A percentile compares a stretch with the other conserved stretches of the same genome.
phyloP scores from a whole-genome alignment of 495 filamentous ascomycete species.

The Recurvomyces mirabilis region DNA sequence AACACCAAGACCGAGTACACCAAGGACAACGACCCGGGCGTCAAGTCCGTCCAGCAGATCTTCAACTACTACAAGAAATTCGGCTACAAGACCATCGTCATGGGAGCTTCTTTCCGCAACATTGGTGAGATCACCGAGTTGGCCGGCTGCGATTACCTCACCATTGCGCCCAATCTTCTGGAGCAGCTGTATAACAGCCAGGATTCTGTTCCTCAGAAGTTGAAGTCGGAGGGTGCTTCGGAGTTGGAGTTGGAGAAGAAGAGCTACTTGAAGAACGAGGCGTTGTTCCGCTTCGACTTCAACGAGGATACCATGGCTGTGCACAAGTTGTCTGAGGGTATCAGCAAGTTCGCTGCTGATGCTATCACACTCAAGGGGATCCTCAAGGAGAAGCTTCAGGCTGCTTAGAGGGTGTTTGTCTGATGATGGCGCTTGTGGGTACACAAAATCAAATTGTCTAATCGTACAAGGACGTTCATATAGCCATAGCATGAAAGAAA shows the following conservation, averaged over 20 bases:
- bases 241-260: slow-evolving; percentile 72
- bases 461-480: too few species aligned
- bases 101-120: slow-evolving; percentile 98
- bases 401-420: slow-evolving; percentile 6
- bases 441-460: too few species aligned
- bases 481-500: too few species aligned
- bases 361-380: slow-evolving; percentile 87
- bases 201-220: slow-evolving; percentile 80
- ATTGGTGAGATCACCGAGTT: slow-evolving; percentile 94
- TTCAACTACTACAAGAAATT: slow-evolving; percentile 99
- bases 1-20: slow-evolving; percentile 84
- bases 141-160: slow-evolving; percentile 96
- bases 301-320: slow-evolving; percentile 99
- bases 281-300: slow-evolving; percentile 94
- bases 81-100: slow-evolving; percentile 97
- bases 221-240: slow-evolving; percentile 54
- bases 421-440: not conserved
- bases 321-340: slow-evolving; percentile 97
- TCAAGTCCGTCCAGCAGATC: slow-evolving; percentile 88
- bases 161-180: slow-evolving; percentile 92
- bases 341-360: slow-evolving; percentile 97
- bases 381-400: slow-evolving; percentile 71
- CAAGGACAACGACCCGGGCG: slow-evolving; percentile 85
- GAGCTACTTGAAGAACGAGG: slow-evolving; percentile 80
- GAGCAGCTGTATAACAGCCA: slow-evolving; percentile 82